Base-by-base conservation (phyloP, 2,329 filamentous ascomycete species). In the Hirsutella thompsonii region DNA sequence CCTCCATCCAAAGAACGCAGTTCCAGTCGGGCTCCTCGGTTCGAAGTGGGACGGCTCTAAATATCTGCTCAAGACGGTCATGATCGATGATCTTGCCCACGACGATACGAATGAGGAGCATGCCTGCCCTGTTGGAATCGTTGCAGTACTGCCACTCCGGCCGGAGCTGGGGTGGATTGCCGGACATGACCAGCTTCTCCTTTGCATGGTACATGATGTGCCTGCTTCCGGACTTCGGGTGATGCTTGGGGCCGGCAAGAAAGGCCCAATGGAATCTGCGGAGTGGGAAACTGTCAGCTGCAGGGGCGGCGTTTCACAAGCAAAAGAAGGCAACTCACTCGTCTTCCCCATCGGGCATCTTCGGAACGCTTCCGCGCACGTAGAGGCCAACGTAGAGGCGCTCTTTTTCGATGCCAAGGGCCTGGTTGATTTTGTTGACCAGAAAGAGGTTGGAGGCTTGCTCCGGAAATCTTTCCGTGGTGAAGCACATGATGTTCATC, bases 1-100 rank as follows among this genome's bases (percentile, higher is more conserved):
- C 63, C 42, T 58, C 54, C 3, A 67, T 58, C 65, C 63, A 69
- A 0, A 20, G 44, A 1, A 67, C 59, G 49, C 64, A 68, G 43
- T 66, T 67, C 61, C 63, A 68, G n/a, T 52, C 55, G 11, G 46
- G 41, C 20, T 52, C 44, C 11, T 50, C 46, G 42, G 52, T 46
- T 41, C 56, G 48, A 33, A 63, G 45, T 29, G 57, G 58, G 2
- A 51, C 57, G 14, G 44, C 46, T n/a, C 44, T 40, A 33, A 66
- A 47, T 30, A 58, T 54, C 16, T 51, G 44, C 8, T 47, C 47
- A n/a, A 60, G 45, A 5, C 50, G 49, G 32, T 47, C 36, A 28
- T 38, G 39, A 39, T 62, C 47, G 32, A 44, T 46, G 36, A 64
- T 49, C 46, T 66, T 64, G 29, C 44, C 53, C 20, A 56, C 40